phyloP scores from a whole-genome alignment of 1,284 basidiomycete genomes.

The Ceratobasidium theobromae region DNA sequence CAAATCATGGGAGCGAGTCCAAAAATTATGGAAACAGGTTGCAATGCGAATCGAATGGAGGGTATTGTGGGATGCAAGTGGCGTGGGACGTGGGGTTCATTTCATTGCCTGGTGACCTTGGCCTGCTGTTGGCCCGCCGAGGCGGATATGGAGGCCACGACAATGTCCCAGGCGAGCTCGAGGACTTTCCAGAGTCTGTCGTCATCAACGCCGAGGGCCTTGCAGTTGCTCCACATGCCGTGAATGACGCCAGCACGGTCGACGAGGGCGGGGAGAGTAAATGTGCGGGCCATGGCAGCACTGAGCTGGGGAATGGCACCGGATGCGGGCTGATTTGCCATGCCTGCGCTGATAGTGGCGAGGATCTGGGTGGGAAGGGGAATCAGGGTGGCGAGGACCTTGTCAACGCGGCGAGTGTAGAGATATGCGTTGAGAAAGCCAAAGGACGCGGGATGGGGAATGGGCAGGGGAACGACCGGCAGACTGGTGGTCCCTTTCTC shows the following conservation, averaged over 20 bases:
- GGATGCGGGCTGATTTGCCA: conserved; percentile 25
- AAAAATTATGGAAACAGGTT: conserved; percentile 6
- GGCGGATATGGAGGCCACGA: conserved; percentile 34
- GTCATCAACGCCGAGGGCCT: conserved; percentile 40
- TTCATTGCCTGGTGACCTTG: background rate
- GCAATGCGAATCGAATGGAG: background rate
- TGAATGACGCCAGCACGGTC: conserved; percentile 40
- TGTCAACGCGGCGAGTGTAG: conserved; percentile 37
- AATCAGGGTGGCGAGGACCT: conserved; percentile 35
- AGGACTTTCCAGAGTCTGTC: conserved; percentile 41
- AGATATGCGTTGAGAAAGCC: conserved; percentile 37
- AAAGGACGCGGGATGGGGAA: conserved; percentile 36
- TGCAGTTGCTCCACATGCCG: conserved; percentile 41
- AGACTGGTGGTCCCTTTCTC: conserved; percentile 29
- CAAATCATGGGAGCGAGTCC: too few relatives aligned
- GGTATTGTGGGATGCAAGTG: background rate
- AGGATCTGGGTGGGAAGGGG: conserved; percentile 22
- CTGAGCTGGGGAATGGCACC: conserved; percentile 16
- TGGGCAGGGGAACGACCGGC: conserved; percentile 36
- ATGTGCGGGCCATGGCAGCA: conserved; percentile 33
- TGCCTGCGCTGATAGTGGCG: conserved; percentile 18
- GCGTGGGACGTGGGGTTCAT: background rate
- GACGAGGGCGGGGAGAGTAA: conserved; percentile 36
- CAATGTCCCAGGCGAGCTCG: conserved; percentile 40
- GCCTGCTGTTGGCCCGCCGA: background rate